Conservation (phyloP, 176 grass and related monocot genomes). For the Areca catechu region DNA sequence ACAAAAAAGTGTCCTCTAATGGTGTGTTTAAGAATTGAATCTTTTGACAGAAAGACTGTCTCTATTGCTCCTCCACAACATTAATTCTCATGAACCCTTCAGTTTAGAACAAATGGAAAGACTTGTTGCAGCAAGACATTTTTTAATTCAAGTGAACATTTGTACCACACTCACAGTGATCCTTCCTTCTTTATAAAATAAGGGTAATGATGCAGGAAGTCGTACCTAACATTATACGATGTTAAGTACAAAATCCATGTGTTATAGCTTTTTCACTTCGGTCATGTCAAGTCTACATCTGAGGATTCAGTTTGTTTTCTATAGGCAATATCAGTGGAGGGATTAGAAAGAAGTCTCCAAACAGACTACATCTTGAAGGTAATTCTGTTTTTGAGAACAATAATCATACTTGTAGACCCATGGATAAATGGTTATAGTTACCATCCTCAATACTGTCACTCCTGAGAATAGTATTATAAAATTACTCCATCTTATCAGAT, state of each 20-base stretch:
- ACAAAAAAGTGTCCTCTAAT: no score
- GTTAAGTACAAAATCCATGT: background rate
- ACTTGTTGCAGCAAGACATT: no score
- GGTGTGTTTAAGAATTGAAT: no score
- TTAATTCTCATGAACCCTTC: no score
- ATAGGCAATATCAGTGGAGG: conserved; percentile 60
- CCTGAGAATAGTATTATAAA: background rate
- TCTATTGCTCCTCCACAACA: no score
- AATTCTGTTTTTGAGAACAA: conserved; percentile 1
- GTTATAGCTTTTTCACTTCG: background rate
- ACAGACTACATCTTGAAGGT: conserved; percentile 96
- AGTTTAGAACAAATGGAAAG: no score
- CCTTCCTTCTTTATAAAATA: no score
- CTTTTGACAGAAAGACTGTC: no score
- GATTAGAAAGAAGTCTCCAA: conserved; percentile 69
- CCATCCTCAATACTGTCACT: background rate
- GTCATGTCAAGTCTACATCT: background rate
- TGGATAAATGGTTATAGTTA: background rate
- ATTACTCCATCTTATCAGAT: conserved; percentile 34
- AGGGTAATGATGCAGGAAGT: background rate
- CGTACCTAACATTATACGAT: background rate
- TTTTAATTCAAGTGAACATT: no score
- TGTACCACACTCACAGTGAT: no score
- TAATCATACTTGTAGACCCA: background rate
- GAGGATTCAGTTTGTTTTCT: conserved; percentile 2